Evolutionary conservation across 306 rosid species (phyloP), one percentile per base, ranked within the genome.

Genomic region (Prunus mira): DNA sequence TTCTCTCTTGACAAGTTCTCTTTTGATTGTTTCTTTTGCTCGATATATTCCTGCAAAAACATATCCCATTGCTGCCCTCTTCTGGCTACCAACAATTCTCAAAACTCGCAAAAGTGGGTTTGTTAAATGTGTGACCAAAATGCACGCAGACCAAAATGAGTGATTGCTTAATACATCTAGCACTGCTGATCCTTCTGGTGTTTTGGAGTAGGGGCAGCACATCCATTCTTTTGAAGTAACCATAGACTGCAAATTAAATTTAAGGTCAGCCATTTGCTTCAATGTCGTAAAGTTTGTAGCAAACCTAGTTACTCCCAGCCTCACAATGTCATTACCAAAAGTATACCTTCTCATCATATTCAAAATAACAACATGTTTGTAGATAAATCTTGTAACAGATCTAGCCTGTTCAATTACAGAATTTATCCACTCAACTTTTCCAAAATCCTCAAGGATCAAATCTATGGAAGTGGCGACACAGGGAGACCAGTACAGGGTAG

Each of bases 191-290:
- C 96, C 96, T 78, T 84, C 90, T 61, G 86, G 55, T 83, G 87
- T 79, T 87, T 89, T 86, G 24, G 90, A 82, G 74, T 82, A 79
- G 51, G 84, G 85, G 70, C 89, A 82, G 79, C 84, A 89, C 85
- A 82, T 79, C 96, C 96, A 89, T 81, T 89, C 96, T 76, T 87
- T 91, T 73, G 96, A 89, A 81, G 91, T 87, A 72, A 86, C 89
- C 91, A 91, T 82, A 61, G 87, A 84, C 89, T 91, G 96, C 80
- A 91, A 84, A 84, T 86, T 87, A 79, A 79, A 88, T 81, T 86
- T 89, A 67, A 89, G 90, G 81, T 84, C 91, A 68, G 86, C 90
- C 86, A 91, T 89, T 83, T 88, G 89, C 78, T 91, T 91, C 87
- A 91, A 74, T 30, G 91, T 80, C 74, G 83, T 65, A 64, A 91